Evolutionary conservation across 306 rosid genomes (phyloP).

Genomic region (Spatholobus suberectus): DNA sequence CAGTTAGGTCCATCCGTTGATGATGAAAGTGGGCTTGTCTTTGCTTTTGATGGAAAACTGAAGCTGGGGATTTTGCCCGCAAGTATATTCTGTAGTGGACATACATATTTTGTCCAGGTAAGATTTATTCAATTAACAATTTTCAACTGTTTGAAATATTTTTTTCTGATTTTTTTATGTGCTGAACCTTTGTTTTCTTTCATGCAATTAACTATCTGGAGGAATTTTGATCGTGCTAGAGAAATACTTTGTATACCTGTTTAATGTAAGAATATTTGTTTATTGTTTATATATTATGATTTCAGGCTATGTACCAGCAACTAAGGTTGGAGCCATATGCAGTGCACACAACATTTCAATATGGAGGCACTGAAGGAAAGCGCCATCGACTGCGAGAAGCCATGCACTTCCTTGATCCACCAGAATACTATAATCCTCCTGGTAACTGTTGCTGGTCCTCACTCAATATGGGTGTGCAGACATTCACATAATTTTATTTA

Average conservation of each 20-base stretch:
- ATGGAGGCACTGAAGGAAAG: conserved; percentile 96
- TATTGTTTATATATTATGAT: conserved; percentile 29
- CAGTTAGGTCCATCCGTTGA: conserved; percentile 87
- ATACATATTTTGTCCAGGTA: conserved; percentile 97
- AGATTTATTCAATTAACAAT: conserved; percentile 19
- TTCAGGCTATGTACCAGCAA: conserved; percentile 88
- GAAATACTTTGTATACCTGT: conserved; percentile 1
- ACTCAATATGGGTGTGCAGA: conserved; percentile 30
- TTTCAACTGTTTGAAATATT: not conserved
- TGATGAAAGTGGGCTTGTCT: conserved; percentile 74
- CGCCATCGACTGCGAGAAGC: conserved; percentile 96
- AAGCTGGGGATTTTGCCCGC: conserved; percentile 95
- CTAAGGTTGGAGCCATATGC: conserved; percentile 93
- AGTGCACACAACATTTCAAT: conserved; percentile 93
- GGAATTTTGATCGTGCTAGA: conserved; percentile 35
- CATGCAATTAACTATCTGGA: conserved; percentile 22
- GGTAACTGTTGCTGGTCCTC: conserved; percentile 52
- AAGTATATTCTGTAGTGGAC: conserved; percentile 95
- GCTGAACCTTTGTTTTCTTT: conserved; percentile 16
- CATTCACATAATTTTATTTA: conserved; percentile 11
- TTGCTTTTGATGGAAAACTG: conserved; percentile 83
- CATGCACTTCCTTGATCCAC: conserved; percentile 86
- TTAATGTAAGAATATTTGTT: conserved; percentile 4
- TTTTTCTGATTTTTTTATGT: conserved; percentile 11
- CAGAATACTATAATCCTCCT: conserved; percentile 85